Percentiles rank a stretch among this genome's conserved stretches.
Evolutionary conservation across 2,329 filamentous ascomycete species (phyloP).

Genomic region (Trichophyton verrucosum): DNA sequence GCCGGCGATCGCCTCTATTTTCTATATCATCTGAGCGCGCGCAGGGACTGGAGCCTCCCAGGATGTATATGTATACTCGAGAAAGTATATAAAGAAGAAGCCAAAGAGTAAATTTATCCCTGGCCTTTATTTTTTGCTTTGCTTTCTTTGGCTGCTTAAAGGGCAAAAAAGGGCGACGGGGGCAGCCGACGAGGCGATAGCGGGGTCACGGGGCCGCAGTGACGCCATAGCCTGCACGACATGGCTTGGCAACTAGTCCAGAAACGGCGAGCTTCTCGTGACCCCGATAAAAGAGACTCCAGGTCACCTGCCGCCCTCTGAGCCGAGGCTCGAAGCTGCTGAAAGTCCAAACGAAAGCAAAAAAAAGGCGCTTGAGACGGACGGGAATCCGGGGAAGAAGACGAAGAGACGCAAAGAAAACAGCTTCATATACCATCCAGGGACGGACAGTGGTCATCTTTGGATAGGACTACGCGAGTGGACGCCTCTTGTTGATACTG

Average conservation of each 20-base stretch:
- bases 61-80: too few species aligned
- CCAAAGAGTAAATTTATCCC: too few species aligned
- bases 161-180: not conserved
- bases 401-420: too few species aligned
- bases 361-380: not conserved
- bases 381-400: not conserved
- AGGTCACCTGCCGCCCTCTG: not conserved
- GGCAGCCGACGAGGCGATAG: not conserved
- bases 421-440: too few species aligned
- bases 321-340: not conserved
- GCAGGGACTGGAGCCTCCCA: too few species aligned
- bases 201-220: not conserved
- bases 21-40: too few species aligned
- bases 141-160: too few species aligned
- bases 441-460: not conserved
- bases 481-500: not conserved
- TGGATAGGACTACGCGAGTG: not conserved
- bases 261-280: not conserved
- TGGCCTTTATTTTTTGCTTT: too few species aligned
- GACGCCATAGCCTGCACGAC: not conserved
- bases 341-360: not conserved
- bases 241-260: not conserved
- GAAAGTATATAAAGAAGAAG: too few species aligned
- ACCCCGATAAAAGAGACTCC: not conserved
- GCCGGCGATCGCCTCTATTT: too few species aligned